Evolutionary conservation across 2,329 filamentous ascomycete genomes (phyloP), one percentile per base, ranked within the genome.

Genomic region (Gnomoniopsis smithogilvyi): DNA sequence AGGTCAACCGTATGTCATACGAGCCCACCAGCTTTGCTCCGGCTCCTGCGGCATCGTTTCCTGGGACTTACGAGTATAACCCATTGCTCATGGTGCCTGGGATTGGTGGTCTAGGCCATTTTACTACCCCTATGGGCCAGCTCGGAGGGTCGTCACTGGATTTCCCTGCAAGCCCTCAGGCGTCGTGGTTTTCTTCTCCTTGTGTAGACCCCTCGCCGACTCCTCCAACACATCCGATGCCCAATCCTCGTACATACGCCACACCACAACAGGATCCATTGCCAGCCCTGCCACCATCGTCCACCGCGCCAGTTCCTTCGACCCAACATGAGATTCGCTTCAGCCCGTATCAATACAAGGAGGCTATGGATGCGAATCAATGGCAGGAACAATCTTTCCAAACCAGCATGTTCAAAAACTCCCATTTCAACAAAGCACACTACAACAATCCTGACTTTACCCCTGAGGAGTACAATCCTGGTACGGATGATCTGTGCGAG

Each of bases 371-470:
- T 14, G 12, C 45, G 75, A 70, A 59, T 70, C 68, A 48, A 67
- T 69, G 68, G 51, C 69, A 67, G 45, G 80, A 82, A 59, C 77
- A 79, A n/a, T 72, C 75, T 3, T 79, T 80, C 54, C 77, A 77
- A 55, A 87, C 83, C 2, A 80, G 76, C 53, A 84, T 82, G 1
- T 89, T 89, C 67, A 86, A 85, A 66, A 87, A 88, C 64, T 86
- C 81, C 54, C 83, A 88, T 56, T 87, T 84, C 72, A 89, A 88
- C 65, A 80, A 80, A 50, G 85, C 86, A 1, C 86, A 89, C 67
- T 89, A 84, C 64, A 84, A 85, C 61, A 89, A 89, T 63, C 83
- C 84, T 45, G 78, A 83, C 63, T 84, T 85, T 63, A 81, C 83
- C 60, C 81, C 82, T 0, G 80, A 84, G 63, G 78, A 81, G 68